Evolutionary conservation across 768 basidiomycete species (phyloP), one percentile per base, ranked within the genome.

Genomic region (Brasilioporus rufonigricans): DNA sequence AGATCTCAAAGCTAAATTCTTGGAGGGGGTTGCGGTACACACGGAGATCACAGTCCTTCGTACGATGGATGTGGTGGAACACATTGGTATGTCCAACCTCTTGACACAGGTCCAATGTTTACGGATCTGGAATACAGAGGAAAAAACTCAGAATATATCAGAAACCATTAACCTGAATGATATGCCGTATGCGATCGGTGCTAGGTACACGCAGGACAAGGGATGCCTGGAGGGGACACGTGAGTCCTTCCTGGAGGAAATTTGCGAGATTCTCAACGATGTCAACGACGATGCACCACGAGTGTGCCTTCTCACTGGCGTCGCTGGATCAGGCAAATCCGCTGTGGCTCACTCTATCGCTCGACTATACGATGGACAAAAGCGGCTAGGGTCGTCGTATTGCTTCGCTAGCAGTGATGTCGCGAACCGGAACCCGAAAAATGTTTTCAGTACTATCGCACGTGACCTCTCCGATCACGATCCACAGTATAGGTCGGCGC

Each of bases 381-480:
- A 48, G 26, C 26, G 48, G 33, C 35, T 48, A 5, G 48, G 48
- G 4, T 38, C 48, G 6, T 48, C 38, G 8, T 49, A 40, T 16
- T 70, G 58, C 35, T 63, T 68, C 49, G 31, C 56, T 16, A 48
- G 27, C 8, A 35, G 33, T 16, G 39, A 23, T n/a, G 19, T 45
- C 21, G 46, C 44, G 16, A 52, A 33, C 27, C 55, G 56, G 9
- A 49, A 62, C 32, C 47, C 58, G 27, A 32, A 29, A 48, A 52
- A 60, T 48, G 14, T 69, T 1, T 67, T 68, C 58, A 63, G 59
- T 33, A 71, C 66, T 0, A 36, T 38, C n/a, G 36, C 36, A 38
- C 18, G 36, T n/a, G 36, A 38, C n/a, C 36, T 38, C 18, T 38
- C 18, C 18, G 36, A 38, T 9, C 36, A 38, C 18, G n/a, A 38